Percentiles rank a stretch among this genome's conserved stretches.
Conservation (phyloP, 345 rosid species). For the Zanthoxylum bungeanum region DNA sequence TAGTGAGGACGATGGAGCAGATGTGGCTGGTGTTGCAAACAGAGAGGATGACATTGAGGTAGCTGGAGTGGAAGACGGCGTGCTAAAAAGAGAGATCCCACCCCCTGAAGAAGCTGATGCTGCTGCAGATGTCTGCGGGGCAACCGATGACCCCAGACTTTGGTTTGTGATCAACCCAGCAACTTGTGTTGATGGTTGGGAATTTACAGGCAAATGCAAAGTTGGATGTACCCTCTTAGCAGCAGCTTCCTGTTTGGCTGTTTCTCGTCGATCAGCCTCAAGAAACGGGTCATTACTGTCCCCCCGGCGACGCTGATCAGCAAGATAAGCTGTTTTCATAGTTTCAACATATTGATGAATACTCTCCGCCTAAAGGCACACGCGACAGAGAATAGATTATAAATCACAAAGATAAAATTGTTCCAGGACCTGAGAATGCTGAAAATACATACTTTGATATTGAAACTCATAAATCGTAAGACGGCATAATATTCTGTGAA, state of each 20-base stretch:
- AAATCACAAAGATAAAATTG: background rate
- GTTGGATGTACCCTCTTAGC: constrained; percentile 96
- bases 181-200: constrained; percentile 73
- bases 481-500: background rate
- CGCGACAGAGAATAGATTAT: background rate
- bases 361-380: constrained; percentile 67
- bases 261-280: constrained; percentile 94
- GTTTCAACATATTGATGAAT: constrained; percentile 90
- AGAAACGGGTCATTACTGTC: constrained; percentile 82
- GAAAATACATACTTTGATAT: background rate
- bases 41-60: constrained; percentile 48
- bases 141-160: constrained; percentile 38
- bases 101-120: constrained; percentile 60
- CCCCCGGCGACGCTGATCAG: constrained; percentile 84
- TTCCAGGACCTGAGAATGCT: background rate
- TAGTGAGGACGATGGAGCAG: constrained; percentile 59
- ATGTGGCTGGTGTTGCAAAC: constrained; percentile 63
- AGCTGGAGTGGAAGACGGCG: constrained; percentile 61
- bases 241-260: constrained; percentile 97
- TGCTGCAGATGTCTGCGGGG: constrained; percentile 48
- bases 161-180: constrained; percentile 59
- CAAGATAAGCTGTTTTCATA: constrained; percentile 85
- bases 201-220: constrained; percentile 70
- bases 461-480: background rate
- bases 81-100: constrained; percentile 59